Conservation (phyloP, 225 moss, liverwort and hornwort genomes). For the Bryoerythrophyllum caledonicum region DNA sequence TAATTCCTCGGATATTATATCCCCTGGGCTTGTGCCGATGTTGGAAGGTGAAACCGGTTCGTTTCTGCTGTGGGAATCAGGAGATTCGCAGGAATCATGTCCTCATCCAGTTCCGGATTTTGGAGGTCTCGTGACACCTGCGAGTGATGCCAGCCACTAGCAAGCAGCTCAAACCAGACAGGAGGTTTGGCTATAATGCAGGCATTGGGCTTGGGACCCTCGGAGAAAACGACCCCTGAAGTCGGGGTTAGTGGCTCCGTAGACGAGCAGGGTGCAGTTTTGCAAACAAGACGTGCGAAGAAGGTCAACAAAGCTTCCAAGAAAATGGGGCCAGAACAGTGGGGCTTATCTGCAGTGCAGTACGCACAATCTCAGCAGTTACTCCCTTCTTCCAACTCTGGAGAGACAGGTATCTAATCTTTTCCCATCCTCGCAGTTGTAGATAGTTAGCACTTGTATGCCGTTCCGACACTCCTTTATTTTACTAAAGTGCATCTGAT, state of each 20-base stretch:
- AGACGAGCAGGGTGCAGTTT: slow-evolving; percentile 11
- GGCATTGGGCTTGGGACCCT: neutral
- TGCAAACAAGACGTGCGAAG: slow-evolving; percentile 19
- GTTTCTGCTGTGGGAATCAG: slow-evolving; percentile 9
- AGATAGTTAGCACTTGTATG: no score
- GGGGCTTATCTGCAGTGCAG: slow-evolving; percentile 33
- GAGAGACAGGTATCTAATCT: slow-evolving; percentile 21
- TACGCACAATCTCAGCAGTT: slow-evolving; percentile 33
- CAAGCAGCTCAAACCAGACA: neutral
- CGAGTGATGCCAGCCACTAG: slow-evolving; percentile 7
- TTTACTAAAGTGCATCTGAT: neutral
- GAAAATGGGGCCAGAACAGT: slow-evolving; percentile 36
- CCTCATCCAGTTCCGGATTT: slow-evolving; percentile 3
- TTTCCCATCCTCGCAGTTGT: neutral
- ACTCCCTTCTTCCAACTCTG: slow-evolving; percentile 15
- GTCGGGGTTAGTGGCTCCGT: slow-evolving; percentile 8
- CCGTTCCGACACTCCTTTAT: no score
- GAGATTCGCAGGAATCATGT: slow-evolving; percentile 4
- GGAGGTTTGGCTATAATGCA: slow-evolving; percentile 13
- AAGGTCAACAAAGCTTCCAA: slow-evolving; percentile 21
- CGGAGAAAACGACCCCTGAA: slow-evolving; percentile 9
- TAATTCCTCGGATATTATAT: slow-evolving; percentile 9
- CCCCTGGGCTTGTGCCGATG: slow-evolving; percentile 21
- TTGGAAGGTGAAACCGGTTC: slow-evolving; percentile 29
- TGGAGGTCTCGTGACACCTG: neutral